Percentiles rank a stretch among this genome's conserved stretches.
Evolutionary conservation across 225 moss, liverwort and hornwort genomes (phyloP).

Genomic region (Pseudoscleropodium purum): DNA sequence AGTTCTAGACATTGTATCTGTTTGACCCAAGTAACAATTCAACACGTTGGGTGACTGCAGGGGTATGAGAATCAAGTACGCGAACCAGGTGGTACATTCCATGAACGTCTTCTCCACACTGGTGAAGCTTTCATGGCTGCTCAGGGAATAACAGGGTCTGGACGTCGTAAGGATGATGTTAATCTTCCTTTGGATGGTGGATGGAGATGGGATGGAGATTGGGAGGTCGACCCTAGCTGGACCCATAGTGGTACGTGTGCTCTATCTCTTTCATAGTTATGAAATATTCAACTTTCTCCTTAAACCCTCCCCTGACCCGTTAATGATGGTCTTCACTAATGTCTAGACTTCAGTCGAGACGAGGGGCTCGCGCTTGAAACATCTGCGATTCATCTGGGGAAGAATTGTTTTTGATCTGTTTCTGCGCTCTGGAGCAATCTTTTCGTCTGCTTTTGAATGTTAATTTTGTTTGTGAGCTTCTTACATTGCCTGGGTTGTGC

Average conservation of each 20-base stretch:
- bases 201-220: conserved; percentile 67
- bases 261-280: not conserved
- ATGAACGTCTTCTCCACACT: conserved; percentile 29
- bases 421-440: not conserved
- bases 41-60: conserved; percentile 6
- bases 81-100: conserved; percentile 53
- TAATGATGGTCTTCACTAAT: not conserved
- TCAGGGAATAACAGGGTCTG: conserved; percentile 45
- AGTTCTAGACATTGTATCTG: not conserved
- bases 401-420: not conserved
- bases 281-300: not conserved
- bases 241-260: conserved; percentile 24
- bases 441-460: not conserved
- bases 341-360: not conserved
- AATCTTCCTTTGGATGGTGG: conserved; percentile 49
- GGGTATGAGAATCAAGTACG: conserved; percentile 56
- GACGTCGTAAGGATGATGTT: conserved; percentile 58
- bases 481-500: not conserved
- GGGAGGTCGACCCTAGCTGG: conserved; percentile 47
- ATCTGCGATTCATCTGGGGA: not conserved
- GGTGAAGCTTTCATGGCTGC: conserved; percentile 24
- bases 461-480: not conserved
- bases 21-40: not conserved
- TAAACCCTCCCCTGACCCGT: not conserved
- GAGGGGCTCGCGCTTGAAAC: not conserved